These are phyloP conservation scores for Graphilbum fragrans DNA, from an alignment of 2,329 filamentous ascomycete species.

Conservation along the genomic window DNA sequence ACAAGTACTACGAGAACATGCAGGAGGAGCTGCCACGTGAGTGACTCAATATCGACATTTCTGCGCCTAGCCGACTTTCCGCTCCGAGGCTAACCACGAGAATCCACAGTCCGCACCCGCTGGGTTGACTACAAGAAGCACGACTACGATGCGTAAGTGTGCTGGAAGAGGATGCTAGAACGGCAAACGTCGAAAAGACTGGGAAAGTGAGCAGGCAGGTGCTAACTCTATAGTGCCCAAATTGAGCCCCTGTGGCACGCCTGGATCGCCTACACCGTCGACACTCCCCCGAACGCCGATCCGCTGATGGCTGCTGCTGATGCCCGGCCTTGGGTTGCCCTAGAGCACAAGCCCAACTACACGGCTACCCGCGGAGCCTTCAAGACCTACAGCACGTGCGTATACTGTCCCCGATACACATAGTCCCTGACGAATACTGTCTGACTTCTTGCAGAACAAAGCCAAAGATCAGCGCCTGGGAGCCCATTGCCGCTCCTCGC, in stretches of 20 bases:
- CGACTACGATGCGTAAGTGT: constrained; percentile 62
- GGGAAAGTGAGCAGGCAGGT: too few relatives aligned
- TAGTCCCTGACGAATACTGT: constrained; percentile 1
- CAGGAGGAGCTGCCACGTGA: constrained; percentile 86
- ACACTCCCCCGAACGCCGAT: constrained; percentile 73
- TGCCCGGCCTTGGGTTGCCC: constrained; percentile 60
- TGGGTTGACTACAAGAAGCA: constrained; percentile 95
- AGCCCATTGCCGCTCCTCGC: constrained; percentile 19
- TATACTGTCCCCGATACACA: constrained; percentile 15
- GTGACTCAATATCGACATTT: constrained; percentile 16
- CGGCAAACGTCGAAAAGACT: background rate
- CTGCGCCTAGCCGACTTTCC: background rate
- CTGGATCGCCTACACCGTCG: constrained; percentile 90
- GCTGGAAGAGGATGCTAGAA: background rate
- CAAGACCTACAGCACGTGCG: constrained; percentile 92
- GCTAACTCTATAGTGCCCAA: constrained; percentile 42
- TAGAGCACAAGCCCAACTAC: constrained; percentile 57
- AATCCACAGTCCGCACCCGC: constrained; percentile 64
- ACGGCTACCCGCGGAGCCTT: constrained; percentile 70
- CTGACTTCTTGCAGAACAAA: constrained; percentile 14
- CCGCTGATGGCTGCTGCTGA: constrained; percentile 45
- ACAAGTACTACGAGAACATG: constrained; percentile 95
- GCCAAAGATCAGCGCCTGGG: constrained; percentile 22
- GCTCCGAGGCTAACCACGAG: background rate
- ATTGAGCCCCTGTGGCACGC: constrained; percentile 97